Percentiles rank a stretch among this genome's conserved stretches.
These are phyloP conservation scores for Erodium maritimum DNA, from an alignment of 345 rosid genomes.

Conservation along the genomic window DNA sequence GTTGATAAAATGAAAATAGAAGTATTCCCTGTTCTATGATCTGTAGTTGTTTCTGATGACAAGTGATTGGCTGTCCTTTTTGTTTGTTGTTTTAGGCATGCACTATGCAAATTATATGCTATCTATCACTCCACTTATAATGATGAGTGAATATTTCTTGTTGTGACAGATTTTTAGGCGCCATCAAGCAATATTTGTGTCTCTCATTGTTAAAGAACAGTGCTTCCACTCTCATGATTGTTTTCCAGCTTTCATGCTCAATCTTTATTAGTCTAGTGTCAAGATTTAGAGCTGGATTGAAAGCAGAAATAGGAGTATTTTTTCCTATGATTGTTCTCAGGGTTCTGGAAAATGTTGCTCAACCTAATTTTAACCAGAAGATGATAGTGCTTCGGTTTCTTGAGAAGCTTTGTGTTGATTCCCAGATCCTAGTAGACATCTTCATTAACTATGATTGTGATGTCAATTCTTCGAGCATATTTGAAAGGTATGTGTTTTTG, in stretches of 20 bases:
- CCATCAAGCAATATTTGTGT: conserved; percentile 96
- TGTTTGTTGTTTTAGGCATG: background rate
- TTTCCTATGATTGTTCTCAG: conserved; percentile 98
- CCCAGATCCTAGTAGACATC: conserved; percentile 95
- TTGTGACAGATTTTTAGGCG: conserved; percentile 87
- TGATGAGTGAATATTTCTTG: conserved; percentile 1
- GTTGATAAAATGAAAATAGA: too few relatives aligned
- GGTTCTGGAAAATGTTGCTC: conserved; percentile 90
- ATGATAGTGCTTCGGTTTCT: conserved; percentile 94
- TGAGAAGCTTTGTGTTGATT: conserved; percentile 91
- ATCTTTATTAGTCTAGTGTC: conserved; percentile 95
- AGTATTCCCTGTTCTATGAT: background rate
- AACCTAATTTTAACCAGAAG: conserved; percentile 99
- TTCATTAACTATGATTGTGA: conserved; percentile 98
- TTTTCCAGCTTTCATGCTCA: conserved; percentile 99
- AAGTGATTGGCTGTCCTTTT: background rate
- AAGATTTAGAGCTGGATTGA: conserved; percentile 93
- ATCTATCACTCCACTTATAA: background rate
- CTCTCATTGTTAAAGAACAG: conserved; percentile 91
- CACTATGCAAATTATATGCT: background rate
- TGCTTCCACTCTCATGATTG: conserved; percentile 87
- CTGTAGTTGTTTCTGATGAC: background rate
- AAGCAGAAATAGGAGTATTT: conserved; percentile 99
- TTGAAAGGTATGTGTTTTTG: conserved; percentile 68
- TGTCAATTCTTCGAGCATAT: conserved; percentile 95